A percentile compares a stretch with the other conserved stretches of the same genome.
These are phyloP conservation scores for Mycothermus thermophilus DNA, from an alignment of 495 filamentous ascomycete genomes.

Conservation along the genomic window DNA sequence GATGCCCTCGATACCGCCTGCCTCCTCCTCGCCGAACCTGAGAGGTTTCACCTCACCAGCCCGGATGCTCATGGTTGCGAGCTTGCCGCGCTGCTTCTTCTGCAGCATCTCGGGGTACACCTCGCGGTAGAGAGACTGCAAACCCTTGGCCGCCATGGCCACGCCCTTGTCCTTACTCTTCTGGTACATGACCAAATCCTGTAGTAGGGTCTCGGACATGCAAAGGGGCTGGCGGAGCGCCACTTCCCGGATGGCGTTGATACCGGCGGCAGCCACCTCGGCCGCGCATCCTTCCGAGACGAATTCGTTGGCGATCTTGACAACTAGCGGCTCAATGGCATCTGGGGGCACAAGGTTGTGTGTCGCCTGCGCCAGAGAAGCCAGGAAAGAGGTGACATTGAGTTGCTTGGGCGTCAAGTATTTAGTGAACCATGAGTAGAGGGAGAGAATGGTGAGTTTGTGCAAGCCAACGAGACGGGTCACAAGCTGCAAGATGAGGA, in stretches of 20 bases:
- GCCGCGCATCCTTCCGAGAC: constrained; percentile 86
- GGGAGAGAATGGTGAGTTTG: constrained; percentile 48
- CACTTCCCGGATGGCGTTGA: constrained; percentile 91
- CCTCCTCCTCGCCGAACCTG: constrained; percentile 67
- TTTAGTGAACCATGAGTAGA: constrained; percentile 74
- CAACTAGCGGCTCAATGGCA: constrained; percentile 75
- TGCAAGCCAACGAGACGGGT: constrained; percentile 86
- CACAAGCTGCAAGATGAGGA: constrained; percentile 75
- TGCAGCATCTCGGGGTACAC: constrained; percentile 78
- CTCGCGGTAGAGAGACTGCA: constrained; percentile 82
- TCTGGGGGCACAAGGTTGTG: constrained; percentile 90
- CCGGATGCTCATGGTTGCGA: constrained; percentile 70
- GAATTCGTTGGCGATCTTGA: constrained; percentile 97
- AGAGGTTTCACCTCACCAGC: constrained; percentile 53
- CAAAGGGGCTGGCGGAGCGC: constrained; percentile 84
- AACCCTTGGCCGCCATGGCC: constrained; percentile 88
- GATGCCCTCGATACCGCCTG: constrained; percentile 79
- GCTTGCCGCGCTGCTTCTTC: constrained; percentile 82
- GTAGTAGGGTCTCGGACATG: constrained; percentile 89
- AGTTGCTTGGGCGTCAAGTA: constrained; percentile 83
- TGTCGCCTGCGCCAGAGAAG: constrained; percentile 78
- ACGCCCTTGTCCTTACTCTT: constrained; percentile 97
- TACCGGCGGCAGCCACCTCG: constrained; percentile 81
- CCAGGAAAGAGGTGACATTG: constrained; percentile 87
- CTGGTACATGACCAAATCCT: constrained; percentile 90